Base-by-base conservation (phyloP, 164 flowering plant genomes). In the Dillenia suffruticosa region DNA sequence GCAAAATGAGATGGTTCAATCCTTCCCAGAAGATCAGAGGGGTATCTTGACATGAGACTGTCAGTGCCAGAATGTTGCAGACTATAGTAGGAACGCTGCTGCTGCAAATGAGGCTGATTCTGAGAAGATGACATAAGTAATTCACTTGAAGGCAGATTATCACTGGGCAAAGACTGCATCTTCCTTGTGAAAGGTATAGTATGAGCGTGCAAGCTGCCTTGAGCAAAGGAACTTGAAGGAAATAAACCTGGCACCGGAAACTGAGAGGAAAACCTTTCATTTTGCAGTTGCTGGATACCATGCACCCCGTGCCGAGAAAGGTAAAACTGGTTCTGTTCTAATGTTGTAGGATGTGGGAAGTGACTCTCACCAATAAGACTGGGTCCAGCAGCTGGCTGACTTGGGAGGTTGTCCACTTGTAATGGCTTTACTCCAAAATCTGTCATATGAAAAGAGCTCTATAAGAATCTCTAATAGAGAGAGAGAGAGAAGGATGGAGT, bases 21-120 rank as follows among this genome's bases (percentile, higher is more conserved):
- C 66, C 56, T 59, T 12, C 72, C 82, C n/a, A 49, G 64, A 58
- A 68, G 48, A 74, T 75, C 78, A 46, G 81, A 64, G 9, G 72
- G 61, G 43, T 65, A 68, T 65, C 62, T 67, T 44, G 74, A 46
- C 17, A 64, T 32, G 51, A 55, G 44, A 53, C 65, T 54, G 51
- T 67, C 77, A 58, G 72, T 15, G 2, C 43, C 54, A 57, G 69
- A 50, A 11, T 61, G 74, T 49, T 64, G 79, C 51, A 59, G 44
- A 24, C 64, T 64, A 63, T 49, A 66, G 14, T 72, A 54, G 46
- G 75, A 61, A 15, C 58, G 81, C 57, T 71, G 76, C 54, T 65
- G 71, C 60, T 74, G 79, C 22, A 59, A 68, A 62, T 56, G 62
- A 61, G 72, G 51, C 43, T 69, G 68, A 49, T 53, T 67, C 56